Percentiles rank a stretch among this genome's conserved stretches.
phyloP scores from a whole-genome alignment of 2,329 filamentous ascomycete species.

The Fusarium sp. region DNA sequence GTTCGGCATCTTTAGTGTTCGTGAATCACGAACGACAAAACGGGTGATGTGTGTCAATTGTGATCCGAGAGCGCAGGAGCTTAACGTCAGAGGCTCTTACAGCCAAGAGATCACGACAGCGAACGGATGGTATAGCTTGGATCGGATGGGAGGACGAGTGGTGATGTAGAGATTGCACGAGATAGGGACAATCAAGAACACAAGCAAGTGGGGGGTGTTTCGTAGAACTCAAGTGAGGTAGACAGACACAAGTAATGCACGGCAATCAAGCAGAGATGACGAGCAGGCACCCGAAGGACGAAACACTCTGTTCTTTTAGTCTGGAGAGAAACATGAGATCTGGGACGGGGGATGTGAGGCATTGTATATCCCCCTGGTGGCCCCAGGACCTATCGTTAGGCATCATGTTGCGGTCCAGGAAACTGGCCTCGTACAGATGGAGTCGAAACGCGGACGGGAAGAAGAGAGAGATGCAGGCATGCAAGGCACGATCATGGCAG shows the following conservation, averaged over 20 bases:
- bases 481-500: slow-evolving; percentile 23
- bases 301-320: slow-evolving; percentile 36
- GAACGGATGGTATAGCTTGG: slow-evolving; percentile 21
- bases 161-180: slow-evolving; percentile 38
- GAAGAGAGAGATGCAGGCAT: slow-evolving; percentile 4
- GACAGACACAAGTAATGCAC: slow-evolving; percentile 18
- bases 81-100: slow-evolving; percentile 26
- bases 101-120: slow-evolving; percentile 37
- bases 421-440: slow-evolving; percentile 37
- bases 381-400: slow-evolving; percentile 38
- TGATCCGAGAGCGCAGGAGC: slow-evolving; percentile 15
- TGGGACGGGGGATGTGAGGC: slow-evolving; percentile 5
- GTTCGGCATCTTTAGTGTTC: slow-evolving; percentile 39
- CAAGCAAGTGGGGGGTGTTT: slow-evolving; percentile 16
- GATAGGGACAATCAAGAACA: slow-evolving; percentile 34
- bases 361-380: slow-evolving; percentile 32
- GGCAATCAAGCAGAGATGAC: slow-evolving; percentile 28
- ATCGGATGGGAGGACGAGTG: slow-evolving; percentile 39
- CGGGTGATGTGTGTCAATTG: slow-evolving; percentile 28
- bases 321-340: slow-evolving; percentile 32
- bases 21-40: slow-evolving; percentile 42
- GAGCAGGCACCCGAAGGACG: slow-evolving; percentile 35
- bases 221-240: background rate
- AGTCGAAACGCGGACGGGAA: slow-evolving; percentile 17
- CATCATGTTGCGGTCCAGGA: slow-evolving; percentile 30